Percentiles rank a stretch among this genome's conserved stretches.
These are phyloP conservation scores for Euphrasia confusa DNA, from an alignment of 257 asterid species.

Conservation along the genomic window DNA sequence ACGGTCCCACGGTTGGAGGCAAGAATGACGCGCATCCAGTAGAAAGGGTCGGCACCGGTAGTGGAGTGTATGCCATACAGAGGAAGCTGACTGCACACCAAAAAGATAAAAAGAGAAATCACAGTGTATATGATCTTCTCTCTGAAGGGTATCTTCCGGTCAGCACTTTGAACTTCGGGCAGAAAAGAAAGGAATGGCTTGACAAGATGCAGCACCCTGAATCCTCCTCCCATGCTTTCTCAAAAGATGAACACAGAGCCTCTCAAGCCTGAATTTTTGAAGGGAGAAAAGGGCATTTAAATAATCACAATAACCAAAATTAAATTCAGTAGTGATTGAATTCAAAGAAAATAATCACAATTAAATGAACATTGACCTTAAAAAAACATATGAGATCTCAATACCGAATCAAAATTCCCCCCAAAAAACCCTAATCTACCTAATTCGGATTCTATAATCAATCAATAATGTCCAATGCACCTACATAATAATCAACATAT, in stretches of 20 bases:
- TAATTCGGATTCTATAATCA: no score
- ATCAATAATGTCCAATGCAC: no score
- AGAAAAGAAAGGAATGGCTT: slow-evolving; percentile 59
- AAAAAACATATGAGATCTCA: no score
- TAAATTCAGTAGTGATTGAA: no score
- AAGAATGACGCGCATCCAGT: slow-evolving; percentile 73
- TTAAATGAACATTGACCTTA: no score
- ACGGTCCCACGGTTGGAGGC: slow-evolving; percentile 72
- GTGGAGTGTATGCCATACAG: slow-evolving; percentile 68
- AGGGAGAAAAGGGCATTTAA: not conserved
- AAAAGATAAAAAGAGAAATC: slow-evolving; percentile 51
- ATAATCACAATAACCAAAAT: no score
- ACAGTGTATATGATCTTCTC: slow-evolving; percentile 64
- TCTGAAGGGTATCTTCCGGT: slow-evolving; percentile 58
- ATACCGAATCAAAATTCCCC: no score
- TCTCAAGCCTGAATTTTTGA: slow-evolving; percentile 27
- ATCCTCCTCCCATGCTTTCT: slow-evolving; percentile 61
- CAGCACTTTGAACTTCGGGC: slow-evolving; percentile 70
- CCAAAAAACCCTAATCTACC: no score
- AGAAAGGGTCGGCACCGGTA: slow-evolving; percentile 71
- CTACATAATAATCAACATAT: no score
- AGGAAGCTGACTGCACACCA: slow-evolving; percentile 74
- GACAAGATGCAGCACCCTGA: slow-evolving; percentile 68
- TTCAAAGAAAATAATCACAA: no score
- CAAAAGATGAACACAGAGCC: slow-evolving; percentile 16